A percentile compares a stretch with the other conserved stretches of the same genome.
phyloP scores from a whole-genome alignment of 2,329 filamentous ascomycete species.

The Lithohypha guttulata region DNA sequence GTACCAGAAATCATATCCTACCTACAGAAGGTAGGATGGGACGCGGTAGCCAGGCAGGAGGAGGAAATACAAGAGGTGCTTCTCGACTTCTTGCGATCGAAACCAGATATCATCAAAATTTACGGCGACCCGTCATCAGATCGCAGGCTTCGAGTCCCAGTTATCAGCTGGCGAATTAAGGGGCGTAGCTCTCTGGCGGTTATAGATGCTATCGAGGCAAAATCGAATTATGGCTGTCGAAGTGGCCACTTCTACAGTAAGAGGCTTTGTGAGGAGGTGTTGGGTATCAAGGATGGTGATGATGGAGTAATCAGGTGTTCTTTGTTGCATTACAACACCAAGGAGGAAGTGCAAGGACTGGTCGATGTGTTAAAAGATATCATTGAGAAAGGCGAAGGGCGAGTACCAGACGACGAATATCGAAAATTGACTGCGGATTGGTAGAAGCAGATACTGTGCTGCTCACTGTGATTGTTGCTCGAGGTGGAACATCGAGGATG shows the following conservation, averaged over 20 bases:
- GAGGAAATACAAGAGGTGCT: slow-evolving; percentile 47
- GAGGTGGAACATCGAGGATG: too few relatives aligned
- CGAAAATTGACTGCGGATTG: slow-evolving; percentile 17
- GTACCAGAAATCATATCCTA: slow-evolving; percentile 54
- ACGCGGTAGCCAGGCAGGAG: slow-evolving; percentile 48
- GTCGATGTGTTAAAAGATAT: slow-evolving; percentile 21
- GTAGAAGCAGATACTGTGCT: too few relatives aligned
- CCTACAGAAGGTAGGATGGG: slow-evolving; percentile 41
- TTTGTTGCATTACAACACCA: slow-evolving; percentile 62
- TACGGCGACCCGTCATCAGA: slow-evolving; percentile 46
- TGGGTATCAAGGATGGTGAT: slow-evolving; percentile 43
- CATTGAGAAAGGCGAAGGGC: slow-evolving; percentile 17
- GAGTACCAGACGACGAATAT: slow-evolving; percentile 11
- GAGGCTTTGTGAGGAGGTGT: slow-evolving; percentile 47
- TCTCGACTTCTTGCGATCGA: slow-evolving; percentile 46
- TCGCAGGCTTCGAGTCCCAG: slow-evolving; percentile 46
- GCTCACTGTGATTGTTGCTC: too few relatives aligned
- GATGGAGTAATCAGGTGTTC: slow-evolving; percentile 61
- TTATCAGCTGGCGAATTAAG: slow-evolving; percentile 55
- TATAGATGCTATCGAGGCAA: slow-evolving; percentile 50
- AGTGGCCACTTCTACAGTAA: slow-evolving; percentile 62
- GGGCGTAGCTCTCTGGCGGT: slow-evolving; percentile 43
- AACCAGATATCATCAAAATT: slow-evolving; percentile 43
- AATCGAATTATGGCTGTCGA: slow-evolving; percentile 50
- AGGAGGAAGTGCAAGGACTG: slow-evolving; percentile 21